A percentile compares a stretch with the other conserved stretches of the same genome.
Conservation (phyloP, 257 asterid genomes). For the Scutellaria barbata region DNA sequence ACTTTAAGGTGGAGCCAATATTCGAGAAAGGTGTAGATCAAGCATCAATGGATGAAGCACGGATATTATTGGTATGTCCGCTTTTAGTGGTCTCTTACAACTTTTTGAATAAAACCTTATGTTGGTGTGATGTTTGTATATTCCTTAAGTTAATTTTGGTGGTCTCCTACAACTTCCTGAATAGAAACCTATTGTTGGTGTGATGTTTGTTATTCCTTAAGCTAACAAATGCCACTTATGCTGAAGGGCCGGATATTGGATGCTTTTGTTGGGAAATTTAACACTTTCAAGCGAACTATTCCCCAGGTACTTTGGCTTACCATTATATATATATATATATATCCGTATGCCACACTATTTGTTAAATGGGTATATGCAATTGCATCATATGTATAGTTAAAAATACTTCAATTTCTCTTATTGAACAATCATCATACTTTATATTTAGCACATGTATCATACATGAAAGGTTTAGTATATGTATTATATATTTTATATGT, state of each 20-base stretch:
- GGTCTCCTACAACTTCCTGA: conserved; percentile 17
- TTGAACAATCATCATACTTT: not conserved
- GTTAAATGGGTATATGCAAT: not conserved
- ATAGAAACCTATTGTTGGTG: not conserved
- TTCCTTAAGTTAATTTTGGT: conserved; percentile 12
- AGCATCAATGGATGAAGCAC: conserved; percentile 95
- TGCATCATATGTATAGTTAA: not conserved
- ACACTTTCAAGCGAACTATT: conserved; percentile 92
- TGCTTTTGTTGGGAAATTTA: conserved; percentile 98
- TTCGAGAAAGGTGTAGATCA: conserved; percentile 97
- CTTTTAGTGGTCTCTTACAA: conserved; percentile 21
- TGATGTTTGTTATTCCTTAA: conserved; percentile 16
- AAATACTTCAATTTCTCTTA: not conserved
- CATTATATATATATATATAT: not conserved
- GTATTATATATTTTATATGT: not conserved
- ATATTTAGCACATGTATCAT: not conserved
- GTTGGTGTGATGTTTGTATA: not conserved
- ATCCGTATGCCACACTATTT: not conserved
- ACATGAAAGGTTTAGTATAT: too few relatives aligned
- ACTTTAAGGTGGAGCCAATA: conserved; percentile 88
- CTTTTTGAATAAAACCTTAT: conserved; percentile 11
- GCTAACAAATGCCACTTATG: conserved; percentile 29
- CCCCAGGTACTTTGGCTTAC: conserved; percentile 75
- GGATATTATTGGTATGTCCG: conserved; percentile 73
- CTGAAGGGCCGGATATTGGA: conserved; percentile 96